Evolutionary conservation across 345 rosid species (phyloP), one percentile per base, ranked within the genome.

Genomic region (Populus davidiana): DNA sequence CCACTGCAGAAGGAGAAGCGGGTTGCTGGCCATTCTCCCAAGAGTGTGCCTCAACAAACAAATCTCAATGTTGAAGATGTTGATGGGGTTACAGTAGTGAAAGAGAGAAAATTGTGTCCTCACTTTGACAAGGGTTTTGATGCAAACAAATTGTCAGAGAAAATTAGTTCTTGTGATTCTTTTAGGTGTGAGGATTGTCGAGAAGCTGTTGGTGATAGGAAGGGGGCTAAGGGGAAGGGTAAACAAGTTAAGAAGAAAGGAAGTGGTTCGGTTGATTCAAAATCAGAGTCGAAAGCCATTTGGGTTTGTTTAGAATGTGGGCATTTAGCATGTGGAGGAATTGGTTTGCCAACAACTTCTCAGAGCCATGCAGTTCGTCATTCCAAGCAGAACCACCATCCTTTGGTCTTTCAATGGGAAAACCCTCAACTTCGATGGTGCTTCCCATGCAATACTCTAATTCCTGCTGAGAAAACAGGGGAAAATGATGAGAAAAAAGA

Each of bases 261-360:
- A 25, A 35, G 41, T 35, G 13, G 63, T 10, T 85, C 84, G 18
- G 69, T 56, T 49, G 91, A 87, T 36, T 80, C 91, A 17, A 93
- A 90, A 75, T 82, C 90, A 6, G 86, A 90, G 47, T 81, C 81
- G 0, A 93, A 87, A 81, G 96, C 94, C 65, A 85, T 90, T 54
- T 96, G 99, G 99, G 81, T 94, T 81, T 96, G 99, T 81, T 90
- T 96, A 89, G 89, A 86, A 63, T 96, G 99, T 83, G 98, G 97
- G 67, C 93, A 89, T 85, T 91, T 75, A 86, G 86, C 87, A 10
- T 96, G 99, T 86, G 98, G 92, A 38, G 98, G 97, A 68, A 86
- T 90, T 83, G 98, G 98, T 31, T 86, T 94, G 50, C 99, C 99
- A 20, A 90, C 90, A 65, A 86, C 88, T 71, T 50, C 91, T 65